Evolutionary conservation across 2,329 filamentous ascomycete species (phyloP), one percentile per base, ranked within the genome.

Genomic region (Fusarium sp.): DNA sequence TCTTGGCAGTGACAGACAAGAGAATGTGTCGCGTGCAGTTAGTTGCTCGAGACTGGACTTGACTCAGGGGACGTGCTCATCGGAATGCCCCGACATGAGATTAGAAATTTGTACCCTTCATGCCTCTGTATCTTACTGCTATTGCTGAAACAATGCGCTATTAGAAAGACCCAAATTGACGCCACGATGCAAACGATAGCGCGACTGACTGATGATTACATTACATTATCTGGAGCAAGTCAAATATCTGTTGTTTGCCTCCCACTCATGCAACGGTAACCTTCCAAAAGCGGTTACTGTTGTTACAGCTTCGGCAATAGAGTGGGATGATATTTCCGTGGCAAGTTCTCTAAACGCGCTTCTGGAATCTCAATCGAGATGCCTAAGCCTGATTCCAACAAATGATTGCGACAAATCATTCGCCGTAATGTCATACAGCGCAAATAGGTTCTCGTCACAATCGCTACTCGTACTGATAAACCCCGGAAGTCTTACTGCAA

Each of bases 211-310:
- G 13, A 27, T 42, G 49, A 28, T 27, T 16, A n/a, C 23, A 16
- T 8, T 16, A 5, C 11, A 49, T 7, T 28, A 7, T 30, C n/a
- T 21, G 5, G 7, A 21, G 25, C 8, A 48, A n/a, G 45, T 13
- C 12, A 16, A 16, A 34, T 49, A 5, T 49, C 16, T 34, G 7
- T n/a, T 28, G 28, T 28, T 28, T 28, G 28, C 28, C 28, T 28
- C 28, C 20, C 40, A 34, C 7, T 42, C 64, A 71, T 71, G 68
- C 43, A 72, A 66, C 68, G 12, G 68, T 59, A 69, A 71, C 68
- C 64, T 71, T 72, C 68, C 68, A 63, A 69, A 59, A 57, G 2
- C 11, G 48, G 68, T 45, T 55, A 65, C 28, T 21, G 8, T 8
- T 4, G 53, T 41, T 41, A 25, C 40, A 51, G 43, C 20, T 30